Base-by-base conservation (phyloP, 345 rosid species). In the Cardamine chenopodiifolia region DNA sequence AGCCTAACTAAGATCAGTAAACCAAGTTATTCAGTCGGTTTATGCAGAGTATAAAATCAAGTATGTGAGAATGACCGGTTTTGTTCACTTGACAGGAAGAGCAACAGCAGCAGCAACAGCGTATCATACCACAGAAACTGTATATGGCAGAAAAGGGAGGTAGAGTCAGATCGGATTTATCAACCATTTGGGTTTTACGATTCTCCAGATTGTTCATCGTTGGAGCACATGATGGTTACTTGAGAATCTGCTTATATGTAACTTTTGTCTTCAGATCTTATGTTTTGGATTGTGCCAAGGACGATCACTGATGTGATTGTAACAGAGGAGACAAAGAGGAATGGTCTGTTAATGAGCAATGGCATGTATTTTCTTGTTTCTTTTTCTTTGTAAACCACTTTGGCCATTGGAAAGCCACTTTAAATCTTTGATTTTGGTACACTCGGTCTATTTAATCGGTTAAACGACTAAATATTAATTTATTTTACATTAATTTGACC, bases 211-310 rank as follows among this genome's bases (percentile, higher is more conserved):
- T 90, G 83, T 90, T 93, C 85, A 76, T 88, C 45, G 94, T 90
- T 47, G 97, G 98, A 79, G 87, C 90, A 18, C 96, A 91, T 68
- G 97, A 93, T 72, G 96, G 98, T 47, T 80, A 86, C 82, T 64
- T 93, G 40, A 81, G 93, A 81, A 86, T 88, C 47, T 93, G 97
- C 60, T 85, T 28, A 3, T 32, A 4, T 75, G 57, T 57, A 66
- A 28, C 4, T 29, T 74, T 8, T 68, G 19, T 25, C 5, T 31
- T 12, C 1, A 22, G 7, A 35, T 29, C n/a, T 25, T 37, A 18
- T 66, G 58, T 34, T 9, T 34, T 20, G 20, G 28, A 31, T 28
- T 26, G 23, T 15, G 52, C 61, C 61, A 25, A 13, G 61, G 42
- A 58, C 62, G 50, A 10, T 54, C 37, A 14, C 35, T 47, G 14